These are phyloP conservation scores for Aspergillus arachidicola DNA, from an alignment of 2,329 filamentous ascomycete species.

Conservation along the genomic window DNA sequence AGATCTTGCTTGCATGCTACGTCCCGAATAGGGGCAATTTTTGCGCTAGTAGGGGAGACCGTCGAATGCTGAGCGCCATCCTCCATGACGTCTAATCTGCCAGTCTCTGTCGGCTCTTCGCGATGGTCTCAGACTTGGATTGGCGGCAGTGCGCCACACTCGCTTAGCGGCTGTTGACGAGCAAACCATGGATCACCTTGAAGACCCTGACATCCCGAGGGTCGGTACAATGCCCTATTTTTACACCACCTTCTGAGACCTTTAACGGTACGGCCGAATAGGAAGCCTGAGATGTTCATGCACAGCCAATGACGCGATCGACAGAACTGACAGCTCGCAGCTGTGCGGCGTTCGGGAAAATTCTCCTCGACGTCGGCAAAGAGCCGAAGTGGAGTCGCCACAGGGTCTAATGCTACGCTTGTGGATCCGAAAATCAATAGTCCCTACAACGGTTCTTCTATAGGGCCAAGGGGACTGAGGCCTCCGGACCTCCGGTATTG, in stretches of 20 bases:
- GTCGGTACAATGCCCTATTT: background rate
- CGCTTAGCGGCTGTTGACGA: background rate
- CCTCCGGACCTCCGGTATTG: background rate
- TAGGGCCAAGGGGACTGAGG: background rate
- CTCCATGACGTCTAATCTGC: background rate
- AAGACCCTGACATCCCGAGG: background rate
- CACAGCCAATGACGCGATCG: background rate
- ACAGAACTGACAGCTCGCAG: background rate
- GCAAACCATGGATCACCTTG: background rate
- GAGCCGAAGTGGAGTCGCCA: slow-evolving; percentile 1
- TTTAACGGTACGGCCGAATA: background rate
- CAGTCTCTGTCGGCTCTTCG: background rate
- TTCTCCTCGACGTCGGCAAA: background rate
- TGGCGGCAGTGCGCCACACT: background rate
- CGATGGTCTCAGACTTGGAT: background rate
- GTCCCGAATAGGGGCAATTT: background rate
- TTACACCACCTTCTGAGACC: background rate
- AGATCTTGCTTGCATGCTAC: background rate
- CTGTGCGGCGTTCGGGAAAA: background rate
- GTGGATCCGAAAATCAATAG: background rate
- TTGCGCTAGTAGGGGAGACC: background rate
- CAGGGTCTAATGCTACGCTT: background rate
- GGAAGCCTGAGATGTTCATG: background rate
- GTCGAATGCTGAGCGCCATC: background rate
- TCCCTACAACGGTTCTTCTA: background rate